Conservation (phyloP, 2,329 filamentous ascomycete genomes). For the Fusarium devonianum region DNA sequence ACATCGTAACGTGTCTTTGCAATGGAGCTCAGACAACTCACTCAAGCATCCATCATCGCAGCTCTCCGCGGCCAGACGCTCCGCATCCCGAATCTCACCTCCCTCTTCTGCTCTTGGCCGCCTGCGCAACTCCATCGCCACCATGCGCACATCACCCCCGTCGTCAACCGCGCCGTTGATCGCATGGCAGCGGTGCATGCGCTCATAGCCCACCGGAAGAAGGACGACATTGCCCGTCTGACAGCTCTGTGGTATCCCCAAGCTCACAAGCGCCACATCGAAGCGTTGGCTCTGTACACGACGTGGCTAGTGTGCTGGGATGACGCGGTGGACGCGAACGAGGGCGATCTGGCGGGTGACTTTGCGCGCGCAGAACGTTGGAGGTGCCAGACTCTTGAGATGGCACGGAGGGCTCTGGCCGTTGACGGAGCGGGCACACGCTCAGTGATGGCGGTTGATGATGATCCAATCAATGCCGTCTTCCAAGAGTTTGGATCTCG, state of each 20-base stretch:
- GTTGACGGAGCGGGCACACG: slow-evolving; percentile 1
- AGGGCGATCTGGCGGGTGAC: slow-evolving; percentile 40
- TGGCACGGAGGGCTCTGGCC: slow-evolving; percentile 30
- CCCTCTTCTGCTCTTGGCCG: slow-evolving; percentile 40
- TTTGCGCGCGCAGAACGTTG: slow-evolving; percentile 38
- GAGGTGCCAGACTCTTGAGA: slow-evolving; percentile 34
- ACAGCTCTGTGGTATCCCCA: slow-evolving; percentile 36
- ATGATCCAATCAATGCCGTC: slow-evolving; percentile 36
- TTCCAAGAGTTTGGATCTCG: slow-evolving; percentile 37
- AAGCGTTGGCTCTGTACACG: slow-evolving; percentile 37
- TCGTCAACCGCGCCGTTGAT: slow-evolving; percentile 35
- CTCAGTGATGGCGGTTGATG: neutral
- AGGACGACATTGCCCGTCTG: slow-evolving; percentile 44
- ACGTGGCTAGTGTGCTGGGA: slow-evolving; percentile 47
- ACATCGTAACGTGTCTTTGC: too few relatives aligned
- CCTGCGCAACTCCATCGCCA: slow-evolving; percentile 31
- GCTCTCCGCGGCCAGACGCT: slow-evolving; percentile 42
- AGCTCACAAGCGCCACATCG: slow-evolving; percentile 24
- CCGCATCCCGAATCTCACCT: slow-evolving; percentile 38
- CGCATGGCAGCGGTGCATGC: slow-evolving; percentile 48
- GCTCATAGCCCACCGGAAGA: slow-evolving; percentile 37
- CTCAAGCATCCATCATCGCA: slow-evolving; percentile 30
- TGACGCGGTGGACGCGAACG: slow-evolving; percentile 43
- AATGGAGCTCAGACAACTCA: too few relatives aligned
- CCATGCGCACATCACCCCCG: slow-evolving; percentile 27